Conservation (phyloP, 2,329 filamentous ascomycete species). For the Aspergillus cejpii region DNA sequence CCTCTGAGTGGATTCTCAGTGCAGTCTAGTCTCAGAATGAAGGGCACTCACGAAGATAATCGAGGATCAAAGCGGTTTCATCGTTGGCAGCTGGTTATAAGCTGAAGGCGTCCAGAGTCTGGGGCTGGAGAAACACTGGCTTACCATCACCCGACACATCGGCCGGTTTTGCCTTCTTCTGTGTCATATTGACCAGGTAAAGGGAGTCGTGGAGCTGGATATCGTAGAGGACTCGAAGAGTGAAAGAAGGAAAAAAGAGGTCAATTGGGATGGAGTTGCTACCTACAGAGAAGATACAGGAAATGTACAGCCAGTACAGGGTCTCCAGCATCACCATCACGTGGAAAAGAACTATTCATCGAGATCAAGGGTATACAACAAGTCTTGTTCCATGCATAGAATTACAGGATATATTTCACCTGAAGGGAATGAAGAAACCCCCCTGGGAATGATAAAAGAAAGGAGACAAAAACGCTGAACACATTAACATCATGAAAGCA, state of each 20-base stretch:
- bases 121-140: background rate
- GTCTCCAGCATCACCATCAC: no score
- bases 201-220: constrained; percentile 2
- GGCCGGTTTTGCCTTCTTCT: constrained; percentile 35
- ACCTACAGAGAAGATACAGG: no score
- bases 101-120: background rate
- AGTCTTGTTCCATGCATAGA: no score
- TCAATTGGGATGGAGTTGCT: background rate
- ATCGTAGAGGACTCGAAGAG: background rate
- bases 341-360: no score
- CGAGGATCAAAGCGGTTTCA: constrained; percentile 43
- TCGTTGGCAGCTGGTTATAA: constrained; percentile 9
- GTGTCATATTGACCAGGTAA: constrained; percentile 29
- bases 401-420: background rate
- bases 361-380: no score
- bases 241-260: background rate
- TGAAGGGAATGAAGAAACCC: background rate
- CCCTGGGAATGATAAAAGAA: background rate
- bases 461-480: background rate
- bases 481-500: background rate
- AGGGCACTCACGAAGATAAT: constrained; percentile 45
- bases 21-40: background rate
- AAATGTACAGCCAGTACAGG: no score
- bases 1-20: no score
- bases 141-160: constrained; percentile 29